Evolutionary conservation across 345 rosid genomes (phyloP), one percentile per base, ranked within the genome.

Genomic region (Garcia nutans): DNA sequence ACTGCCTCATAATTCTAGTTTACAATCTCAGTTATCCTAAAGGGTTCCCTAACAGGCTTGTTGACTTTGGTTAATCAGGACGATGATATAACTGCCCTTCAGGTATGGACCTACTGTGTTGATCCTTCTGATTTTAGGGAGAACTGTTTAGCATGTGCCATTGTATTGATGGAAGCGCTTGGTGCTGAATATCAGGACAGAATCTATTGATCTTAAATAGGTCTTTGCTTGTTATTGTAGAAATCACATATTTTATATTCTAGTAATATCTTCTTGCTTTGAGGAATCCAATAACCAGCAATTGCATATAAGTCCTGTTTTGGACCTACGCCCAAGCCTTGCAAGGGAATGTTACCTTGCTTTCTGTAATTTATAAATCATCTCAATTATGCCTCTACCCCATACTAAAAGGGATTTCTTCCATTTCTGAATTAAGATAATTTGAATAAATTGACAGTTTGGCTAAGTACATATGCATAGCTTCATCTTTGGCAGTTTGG

Each of bases 61-160:
- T 73, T 93, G 71, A 89, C 97, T 22, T 81, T 93, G 83, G 93
- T 93, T 26, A 93, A 93, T 81, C 98, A 91, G 85, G 97, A 93
- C 80, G 93, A 91, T 74, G 86, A 77, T 72, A 88, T 90, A 72
- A 90, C 93, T 33, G 95, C 97, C 60, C 98, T 91, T 63, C 92
- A 90, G 95, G 98, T 90, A 77, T 1, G 15, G 1, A 42, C 68
- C 22, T 62, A 0, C 3, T 68, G 8, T 47, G 15, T 15, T 44
- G 49, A 61, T 68, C 50, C 26, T 76, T 11, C 59, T 22, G 28
- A 20, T 69, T 49, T 37, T 56, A 37, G 28, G 41, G 24, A 67
- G 31, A 56, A 44, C 50, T 65, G n/a, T 54, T n/a, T 71, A 6
- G 15, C 3, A 49, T 49, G 45, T 50, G 10, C 1, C 23, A 17